Percentiles rank a stretch among this genome's conserved stretches.
These are phyloP conservation scores for Polygonum aviculare DNA, from an alignment of 148 eudicot genomes.

Conservation along the genomic window DNA sequence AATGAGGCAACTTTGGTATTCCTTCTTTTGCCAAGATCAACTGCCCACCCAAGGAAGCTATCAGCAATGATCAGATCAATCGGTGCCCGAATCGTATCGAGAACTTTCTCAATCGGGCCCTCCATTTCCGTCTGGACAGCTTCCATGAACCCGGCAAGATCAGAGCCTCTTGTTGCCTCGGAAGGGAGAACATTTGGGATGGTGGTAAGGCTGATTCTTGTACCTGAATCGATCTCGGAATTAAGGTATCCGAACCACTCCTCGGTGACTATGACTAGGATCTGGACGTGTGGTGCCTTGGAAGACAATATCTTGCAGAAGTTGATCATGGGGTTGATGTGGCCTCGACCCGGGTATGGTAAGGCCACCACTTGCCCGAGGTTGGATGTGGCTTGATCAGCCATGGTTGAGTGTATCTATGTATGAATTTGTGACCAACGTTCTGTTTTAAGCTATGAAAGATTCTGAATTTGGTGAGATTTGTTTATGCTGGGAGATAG, in stretches of 20 bases:
- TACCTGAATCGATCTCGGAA: not conserved
- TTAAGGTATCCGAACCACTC: not conserved
- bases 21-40: conserved; percentile 25
- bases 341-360: not conserved
- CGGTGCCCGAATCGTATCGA: conserved; percentile 7
- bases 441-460: not conserved
- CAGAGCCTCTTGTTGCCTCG: conserved; percentile 14
- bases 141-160: conserved; percentile 17
- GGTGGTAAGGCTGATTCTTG: not conserved
- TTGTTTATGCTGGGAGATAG: not conserved
- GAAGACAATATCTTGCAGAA: not conserved
- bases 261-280: not conserved
- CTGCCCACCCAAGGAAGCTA: conserved; percentile 21
- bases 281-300: not conserved
- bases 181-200: conserved; percentile 6
- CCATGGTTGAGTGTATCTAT: not conserved
- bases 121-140: conserved; percentile 20
- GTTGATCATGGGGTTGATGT: not conserved
- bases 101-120: conserved; percentile 23
- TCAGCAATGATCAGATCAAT: conserved; percentile 22
- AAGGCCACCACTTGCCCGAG: not conserved
- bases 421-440: not conserved
- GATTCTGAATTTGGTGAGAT: not conserved
- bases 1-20: conserved; percentile 28
- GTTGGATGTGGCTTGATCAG: not conserved